Evolutionary conservation across 2,329 filamentous ascomycete genomes (phyloP), one percentile per base, ranked within the genome.

Genomic region (Hypoxylon sp.): DNA sequence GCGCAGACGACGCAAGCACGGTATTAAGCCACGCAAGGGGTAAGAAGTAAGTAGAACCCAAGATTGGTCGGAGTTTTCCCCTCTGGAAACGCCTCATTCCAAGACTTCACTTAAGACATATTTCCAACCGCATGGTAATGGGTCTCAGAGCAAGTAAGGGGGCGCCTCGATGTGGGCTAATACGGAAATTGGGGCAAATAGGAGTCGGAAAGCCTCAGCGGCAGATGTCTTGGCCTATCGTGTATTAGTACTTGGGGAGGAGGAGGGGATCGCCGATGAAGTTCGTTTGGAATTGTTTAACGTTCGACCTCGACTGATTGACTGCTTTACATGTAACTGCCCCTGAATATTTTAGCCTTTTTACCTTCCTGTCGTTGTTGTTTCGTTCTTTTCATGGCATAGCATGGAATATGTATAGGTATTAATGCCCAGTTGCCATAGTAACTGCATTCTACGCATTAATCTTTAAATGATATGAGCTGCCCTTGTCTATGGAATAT

Each of bases 111-210:
- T 10, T 10, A 19, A 27, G 15, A 50, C 15, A 31, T 50, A 31
- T 31, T 50, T 15, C 47, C 47, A 29, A 7, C 27, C 8, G 27
- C 24, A 29, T 31, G 24, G 47, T 19, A 31, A 29, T 32, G 24
- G 47, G 24, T 50, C 24, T 50, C 27, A 50, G 27, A 50, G 15
- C 27, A 50, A 32, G 47, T 56, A 46, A 56, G 53, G 42, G 24
- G 24, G 10, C n/a, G 24, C 24, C 24, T 31, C 46, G 15, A 27
- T 24, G 27, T 6, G 35, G 35, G 35, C 21, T 44, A 42, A 29
- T 54, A 17, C 13, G 19, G 32, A 42, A 54, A n/a, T 54, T 54
- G 7, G 24, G 24, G 21, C 19, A 44, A 44, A 27, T 37, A 15
- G 24, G 15, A 17, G 6, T 44, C 39, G 17, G 39, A 8, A 21